Evolutionary conservation across 2,329 filamentous ascomycete species (phyloP).

Genomic region (Alternaria triticimaculans): DNA sequence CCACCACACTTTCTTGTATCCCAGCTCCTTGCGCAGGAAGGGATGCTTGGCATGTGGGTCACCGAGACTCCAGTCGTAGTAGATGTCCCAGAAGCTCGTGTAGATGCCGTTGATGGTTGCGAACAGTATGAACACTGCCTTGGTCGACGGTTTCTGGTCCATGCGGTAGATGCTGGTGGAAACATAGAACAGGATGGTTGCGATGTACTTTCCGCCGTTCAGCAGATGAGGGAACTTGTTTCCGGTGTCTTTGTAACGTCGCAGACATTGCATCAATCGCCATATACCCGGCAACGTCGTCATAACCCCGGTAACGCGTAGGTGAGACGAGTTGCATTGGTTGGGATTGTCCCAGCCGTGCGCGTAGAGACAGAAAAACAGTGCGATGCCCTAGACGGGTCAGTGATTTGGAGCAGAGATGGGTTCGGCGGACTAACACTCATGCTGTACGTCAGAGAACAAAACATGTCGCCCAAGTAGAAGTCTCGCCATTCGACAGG

Average conservation of each 20-base stretch:
- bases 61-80: slow-evolving; percentile 95
- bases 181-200: slow-evolving; percentile 80
- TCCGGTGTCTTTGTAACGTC: slow-evolving; percentile 84
- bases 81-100: slow-evolving; percentile 87
- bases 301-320: slow-evolving; percentile 85
- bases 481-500: slow-evolving; percentile 97
- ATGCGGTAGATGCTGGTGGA: slow-evolving; percentile 85
- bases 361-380: slow-evolving; percentile 96
- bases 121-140: slow-evolving; percentile 78
- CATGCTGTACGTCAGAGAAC: slow-evolving; percentile 88
- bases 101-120: slow-evolving; percentile 85
- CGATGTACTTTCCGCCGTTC: slow-evolving; percentile 90
- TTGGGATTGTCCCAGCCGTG: slow-evolving; percentile 73
- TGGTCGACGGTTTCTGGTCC: slow-evolving; percentile 63
- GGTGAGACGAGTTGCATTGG: slow-evolving; percentile 86
- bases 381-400: slow-evolving; percentile 72
- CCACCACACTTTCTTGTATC: slow-evolving; percentile 77
- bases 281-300: slow-evolving; percentile 82
- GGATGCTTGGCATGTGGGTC: slow-evolving; percentile 73
- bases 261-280: slow-evolving; percentile 88
- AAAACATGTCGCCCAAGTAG: slow-evolving; percentile 97
- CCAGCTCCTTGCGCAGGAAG: slow-evolving; percentile 72
- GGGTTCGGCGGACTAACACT: slow-evolving; percentile 65
- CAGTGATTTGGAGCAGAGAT: background rate
- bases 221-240: slow-evolving; percentile 91